Base-by-base conservation (phyloP, 2,329 filamentous ascomycete species). In the Parascedosporium putredinis region DNA sequence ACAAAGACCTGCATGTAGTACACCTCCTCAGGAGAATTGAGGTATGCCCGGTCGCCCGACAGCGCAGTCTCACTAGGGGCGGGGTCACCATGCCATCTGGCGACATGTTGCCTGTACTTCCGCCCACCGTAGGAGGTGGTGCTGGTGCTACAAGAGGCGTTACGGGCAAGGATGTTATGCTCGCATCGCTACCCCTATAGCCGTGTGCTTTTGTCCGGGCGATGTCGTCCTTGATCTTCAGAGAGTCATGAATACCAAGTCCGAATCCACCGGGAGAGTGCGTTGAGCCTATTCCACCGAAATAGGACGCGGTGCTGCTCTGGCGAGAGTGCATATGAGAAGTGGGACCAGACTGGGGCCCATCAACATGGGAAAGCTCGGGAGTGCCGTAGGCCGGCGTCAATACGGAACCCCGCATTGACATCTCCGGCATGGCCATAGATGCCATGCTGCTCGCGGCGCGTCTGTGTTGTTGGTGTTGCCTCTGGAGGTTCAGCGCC, bases 1-100 rank as follows among this genome's bases (percentile, higher is more conserved):
- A 94, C 84, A 62, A 95, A 97, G 0, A 89, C 83, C 63, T 95
- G 88, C 84, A 96, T 88, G 61, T 89, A 89, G n/a, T 84, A 69
- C 0, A 93, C 77, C 62, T 95, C 88, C 51, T 95, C 86, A 8
- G 82, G 77, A 3, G 79, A 80, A 55, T 79, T 82, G 43, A 95
- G 73, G 56, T 79, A 87, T 47, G 86, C 78, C 33, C 79, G 65
- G 52, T 73, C 70, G 18, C 57, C 64, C n/a, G 54, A 53, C 50
- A 65, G 44, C 12, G 31, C 46, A 18, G 50, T 68, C 42, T 72
- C 69, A 40, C 57, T 62, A 2, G 64, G 67, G 68, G 66, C 0
- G 70, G 69, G 25, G 69, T 71, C 48, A 67, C 65, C 5, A 62
- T 53, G 34, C 67, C 58, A 47, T 67, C 57, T 38, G 61, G 52